phyloP scores from a whole-genome alignment of 352 stramenopile species.

The Globisporangium camurandrum region DNA sequence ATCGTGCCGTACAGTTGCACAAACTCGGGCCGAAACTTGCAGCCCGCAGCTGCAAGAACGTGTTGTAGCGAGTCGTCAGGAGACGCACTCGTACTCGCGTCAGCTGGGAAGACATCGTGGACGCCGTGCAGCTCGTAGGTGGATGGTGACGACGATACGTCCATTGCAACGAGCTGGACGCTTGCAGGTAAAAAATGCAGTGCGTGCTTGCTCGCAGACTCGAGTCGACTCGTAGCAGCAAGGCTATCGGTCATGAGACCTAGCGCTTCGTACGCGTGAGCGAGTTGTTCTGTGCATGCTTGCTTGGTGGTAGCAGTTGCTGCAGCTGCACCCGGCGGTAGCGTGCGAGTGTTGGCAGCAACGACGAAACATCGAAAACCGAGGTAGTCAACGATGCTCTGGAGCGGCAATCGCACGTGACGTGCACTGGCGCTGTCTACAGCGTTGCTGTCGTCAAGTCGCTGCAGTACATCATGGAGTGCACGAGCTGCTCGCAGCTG shows the following conservation, averaged over 20 bases:
- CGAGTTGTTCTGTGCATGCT: slow-evolving; percentile 9
- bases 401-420: slow-evolving; percentile 39
- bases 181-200: slow-evolving; percentile 1
- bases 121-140: slow-evolving; percentile 19
- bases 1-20: slow-evolving; percentile 24
- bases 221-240: not conserved
- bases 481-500: slow-evolving; percentile 38
- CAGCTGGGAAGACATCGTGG: slow-evolving; percentile 23
- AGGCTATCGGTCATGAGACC: slow-evolving; percentile 30
- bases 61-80: slow-evolving; percentile 7
- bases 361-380: slow-evolving; percentile 47
- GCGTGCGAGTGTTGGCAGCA: slow-evolving; percentile 11
- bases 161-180: slow-evolving; percentile 8
- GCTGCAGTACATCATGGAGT: slow-evolving; percentile 21
- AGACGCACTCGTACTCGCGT: slow-evolving; percentile 13
- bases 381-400: slow-evolving; percentile 55
- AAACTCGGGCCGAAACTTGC: slow-evolving; percentile 49
- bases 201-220: not conserved
- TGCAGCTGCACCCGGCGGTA: not conserved
- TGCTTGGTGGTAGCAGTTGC: not conserved
- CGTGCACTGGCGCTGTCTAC: not conserved
- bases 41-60: slow-evolving; percentile 8
- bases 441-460: too few species aligned
- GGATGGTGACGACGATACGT: not conserved
- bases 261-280: slow-evolving; percentile 18